phyloP scores from a whole-genome alignment of 1,284 basidiomycete genomes.

The Porodaedalea pini region DNA sequence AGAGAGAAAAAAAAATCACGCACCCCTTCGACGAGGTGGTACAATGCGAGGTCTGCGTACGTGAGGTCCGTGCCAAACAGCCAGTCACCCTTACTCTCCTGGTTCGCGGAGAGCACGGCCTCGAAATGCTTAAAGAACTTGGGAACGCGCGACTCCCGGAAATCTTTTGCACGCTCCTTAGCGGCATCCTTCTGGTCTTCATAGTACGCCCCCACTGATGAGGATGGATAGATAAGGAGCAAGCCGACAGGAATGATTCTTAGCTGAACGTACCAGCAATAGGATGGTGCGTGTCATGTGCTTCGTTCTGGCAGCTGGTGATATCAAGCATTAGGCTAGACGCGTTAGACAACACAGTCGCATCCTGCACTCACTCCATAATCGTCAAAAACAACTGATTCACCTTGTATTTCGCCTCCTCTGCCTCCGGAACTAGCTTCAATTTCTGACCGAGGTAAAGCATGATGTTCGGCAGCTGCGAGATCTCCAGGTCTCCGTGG shows the following conservation, averaged over 20 bases:
- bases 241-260: not conserved
- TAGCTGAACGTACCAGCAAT: constrained; percentile 10
- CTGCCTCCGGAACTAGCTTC: constrained; percentile 32
- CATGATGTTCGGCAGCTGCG: constrained; percentile 42
- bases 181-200: constrained; percentile 20
- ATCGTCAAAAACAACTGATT: constrained; percentile 36
- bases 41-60: constrained; percentile 46
- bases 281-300: constrained; percentile 20
- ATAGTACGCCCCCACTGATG: constrained; percentile 10
- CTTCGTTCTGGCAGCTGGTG: constrained; percentile 14
- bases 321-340: not conserved
- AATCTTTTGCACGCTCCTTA: constrained; percentile 25
- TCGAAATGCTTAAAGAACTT: constrained; percentile 45
- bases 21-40: constrained; percentile 35
- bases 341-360: not conserved
- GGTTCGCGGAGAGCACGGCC: constrained; percentile 33
- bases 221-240: not conserved
- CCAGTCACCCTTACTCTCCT: constrained; percentile 29
- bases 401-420: constrained; percentile 25
- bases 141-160: constrained; percentile 42
- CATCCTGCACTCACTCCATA: constrained; percentile 25
- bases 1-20: constrained; percentile 22
- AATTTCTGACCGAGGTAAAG: constrained; percentile 40
- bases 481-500: constrained; percentile 28
- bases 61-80: constrained; percentile 39